These are phyloP conservation scores for Tulasnella sp. DNA, from an alignment of 768 basidiomycete genomes.

Conservation along the genomic window DNA sequence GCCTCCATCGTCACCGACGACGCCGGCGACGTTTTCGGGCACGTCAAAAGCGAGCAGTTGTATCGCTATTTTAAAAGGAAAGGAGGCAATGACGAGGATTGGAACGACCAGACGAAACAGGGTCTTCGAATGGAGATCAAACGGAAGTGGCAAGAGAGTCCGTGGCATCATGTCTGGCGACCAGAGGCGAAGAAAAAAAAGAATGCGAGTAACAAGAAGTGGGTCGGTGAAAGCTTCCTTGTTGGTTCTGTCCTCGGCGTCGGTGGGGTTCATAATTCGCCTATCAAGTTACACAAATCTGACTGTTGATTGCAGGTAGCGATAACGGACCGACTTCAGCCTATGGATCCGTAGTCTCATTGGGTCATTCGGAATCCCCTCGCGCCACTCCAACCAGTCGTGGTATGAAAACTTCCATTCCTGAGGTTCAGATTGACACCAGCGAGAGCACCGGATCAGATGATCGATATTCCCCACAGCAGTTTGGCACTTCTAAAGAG, in stretches of 20 bases:
- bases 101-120: background rate
- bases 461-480: background rate
- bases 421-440: too few species aligned
- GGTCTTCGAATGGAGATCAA: conserved; percentile 1
- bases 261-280: background rate
- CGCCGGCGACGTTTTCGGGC: background rate
- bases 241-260: conserved; percentile 9
- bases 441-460: background rate
- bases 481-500: too few species aligned
- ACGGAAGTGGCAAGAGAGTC: conserved; percentile 10
- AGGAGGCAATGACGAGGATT: conserved; percentile 7
- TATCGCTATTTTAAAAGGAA: conserved; percentile 3
- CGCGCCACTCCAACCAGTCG: too few species aligned
- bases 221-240: conserved; percentile 14
- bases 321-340: background rate
- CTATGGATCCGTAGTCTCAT: background rate
- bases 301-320: background rate
- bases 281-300: too few species aligned
- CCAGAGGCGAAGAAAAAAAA: background rate
- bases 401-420: too few species aligned
- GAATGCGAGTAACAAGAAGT: background rate
- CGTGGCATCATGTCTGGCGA: conserved; percentile 9
- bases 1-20: background rate
- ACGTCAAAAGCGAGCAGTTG: background rate
- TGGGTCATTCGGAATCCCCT: background rate